A percentile compares a stretch with the other conserved stretches of the same genome.
phyloP scores from a whole-genome alignment of 1,284 basidiomycete species.

The Malassezia sp. region DNA sequence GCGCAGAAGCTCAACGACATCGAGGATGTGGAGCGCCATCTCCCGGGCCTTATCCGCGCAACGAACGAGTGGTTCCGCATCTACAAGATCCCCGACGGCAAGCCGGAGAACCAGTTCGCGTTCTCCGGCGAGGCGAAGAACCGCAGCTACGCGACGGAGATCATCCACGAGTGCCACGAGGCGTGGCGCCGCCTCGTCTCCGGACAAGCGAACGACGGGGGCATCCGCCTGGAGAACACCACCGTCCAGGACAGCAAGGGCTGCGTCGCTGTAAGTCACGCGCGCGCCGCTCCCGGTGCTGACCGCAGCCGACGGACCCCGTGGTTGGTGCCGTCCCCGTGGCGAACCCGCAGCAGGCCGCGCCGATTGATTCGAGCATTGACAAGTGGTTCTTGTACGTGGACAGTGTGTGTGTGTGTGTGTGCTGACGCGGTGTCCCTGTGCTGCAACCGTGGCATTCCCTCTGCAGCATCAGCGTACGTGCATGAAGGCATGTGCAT shows the following conservation, averaged over 20 bases:
- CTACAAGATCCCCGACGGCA: constrained; percentile 93
- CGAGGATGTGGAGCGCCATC: constrained; percentile 96
- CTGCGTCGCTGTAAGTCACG: too few species aligned
- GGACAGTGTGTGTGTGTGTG: too few species aligned
- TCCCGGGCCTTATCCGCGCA: constrained; percentile 70
- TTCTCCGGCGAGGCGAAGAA: constrained; percentile 99
- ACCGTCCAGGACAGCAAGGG: constrained; percentile 66
- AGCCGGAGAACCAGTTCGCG: constrained; percentile 96
- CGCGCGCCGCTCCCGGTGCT: too few species aligned
- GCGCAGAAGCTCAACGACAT: constrained; percentile 96
- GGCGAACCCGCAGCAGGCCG: constrained; percentile 53
- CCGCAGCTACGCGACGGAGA: constrained; percentile 89
- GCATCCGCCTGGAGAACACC: constrained; percentile 50
- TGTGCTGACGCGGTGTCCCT: too few species aligned
- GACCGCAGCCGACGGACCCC: constrained; percentile 57
- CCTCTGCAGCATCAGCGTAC: too few species aligned
- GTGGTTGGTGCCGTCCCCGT: constrained; percentile 60
- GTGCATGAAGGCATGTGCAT: too few species aligned
- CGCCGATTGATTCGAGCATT: constrained; percentile 45
- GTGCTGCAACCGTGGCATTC: too few species aligned
- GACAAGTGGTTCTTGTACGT: constrained; percentile 49
- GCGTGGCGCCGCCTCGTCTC: constrained; percentile 88
- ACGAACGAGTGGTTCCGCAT: constrained; percentile 78
- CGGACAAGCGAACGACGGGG: constrained; percentile 54
- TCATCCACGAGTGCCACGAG: constrained; percentile 97